Evolutionary conservation across 2,329 filamentous ascomycete species (phyloP), one percentile per base, ranked within the genome.

Genomic region (Fusarium sp.): DNA sequence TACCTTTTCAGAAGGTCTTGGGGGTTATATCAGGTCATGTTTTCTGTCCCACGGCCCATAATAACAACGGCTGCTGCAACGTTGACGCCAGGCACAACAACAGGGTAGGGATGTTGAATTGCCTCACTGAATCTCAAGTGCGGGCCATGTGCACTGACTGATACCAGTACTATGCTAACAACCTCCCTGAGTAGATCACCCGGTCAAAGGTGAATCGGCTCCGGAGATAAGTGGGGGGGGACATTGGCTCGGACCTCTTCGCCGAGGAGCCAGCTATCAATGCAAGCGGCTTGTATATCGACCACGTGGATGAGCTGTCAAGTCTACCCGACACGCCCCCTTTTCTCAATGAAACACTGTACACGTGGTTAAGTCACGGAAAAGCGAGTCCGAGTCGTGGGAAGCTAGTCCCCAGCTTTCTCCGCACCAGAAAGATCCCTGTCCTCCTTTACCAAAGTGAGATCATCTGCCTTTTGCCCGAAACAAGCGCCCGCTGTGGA

Each of bases 401-500:
- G 11, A 42, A 42, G 38, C 38, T 46, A 25, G 42, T 29, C 46
- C 49, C 49, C 49, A 53, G 49, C 49, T 34, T 64, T 49, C 51
- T 64, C 29, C 56, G 42, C 44, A 40, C 6, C 2, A 38, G 13
- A 23, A 11, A 23, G 4, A 54, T 14, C 61, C 40, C 46, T 33
- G 49, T 27, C 49, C 3, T 29, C 16, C 13, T 3, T 25, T 10
- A 7, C 16, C 5, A 27, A 6, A 27, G 11, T 34, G 29, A 65
- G 51, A 62, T 54, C 51, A 51, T 33, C 51, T 54, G 51, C 40
- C 55, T 53, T 58, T 62, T 11, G 51, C 57, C 56, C 56, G 23
- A 49, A 53, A 50, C 50, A 66, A 34, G 50, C 25, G 50, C 2
- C 38, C n/a, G 20, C 29, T 54, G 49, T 36, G 49, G 29, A 34